Evolutionary conservation across 2,329 filamentous ascomycete genomes (phyloP), one percentile per base, ranked within the genome.

Genomic region (Colletotrichum scovillei): DNA sequence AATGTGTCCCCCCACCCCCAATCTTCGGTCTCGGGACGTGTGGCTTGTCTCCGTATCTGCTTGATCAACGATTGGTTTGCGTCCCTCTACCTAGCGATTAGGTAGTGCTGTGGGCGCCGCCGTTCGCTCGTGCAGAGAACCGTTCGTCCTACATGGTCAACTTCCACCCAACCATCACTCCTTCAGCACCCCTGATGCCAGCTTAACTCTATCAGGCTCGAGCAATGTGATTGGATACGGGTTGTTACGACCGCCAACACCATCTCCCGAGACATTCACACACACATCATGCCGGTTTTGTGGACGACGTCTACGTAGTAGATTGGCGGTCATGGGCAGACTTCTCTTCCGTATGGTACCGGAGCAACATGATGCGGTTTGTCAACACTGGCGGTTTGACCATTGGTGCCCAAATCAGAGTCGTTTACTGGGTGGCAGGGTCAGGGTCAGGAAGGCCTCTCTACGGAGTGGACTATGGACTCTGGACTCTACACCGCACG

Each of bases 201-300:
- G 26, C 49, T 63, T 28, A 69, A 69, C 66, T 60, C 65, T 56
- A 70, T 73, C 60, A 65, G 24, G 26, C 53, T 53, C 46, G 0
- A 55, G 35, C 52, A 42, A 28, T 19, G 19, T 56, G 46, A 69
- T 70, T 73, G 60, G 67, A 12, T 30, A 46, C 42, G 11, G 8
- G n/a, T 42, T 63, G 38, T 28, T 32, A 59, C 19, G 58, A 59
- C 58, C 69, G 59, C 42, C 60, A 73, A 65, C 66, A 65, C 46
- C 70, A 60, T 69, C 46, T 59, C 46, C 32, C 67, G n/a, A 35
- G 32, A 52, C 32, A 32, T 22, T 26, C 52, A 38, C 9, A 55
- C 46, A 22, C n/a, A 2, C 26, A 64, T 42, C 42, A 12, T 28
- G 22, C n/a, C 11, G 42, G 22, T 60, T 26, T 63, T 63, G 24